Evolutionary conservation across 257 asterid species (phyloP).

Genomic region (Scutellaria minor): DNA sequence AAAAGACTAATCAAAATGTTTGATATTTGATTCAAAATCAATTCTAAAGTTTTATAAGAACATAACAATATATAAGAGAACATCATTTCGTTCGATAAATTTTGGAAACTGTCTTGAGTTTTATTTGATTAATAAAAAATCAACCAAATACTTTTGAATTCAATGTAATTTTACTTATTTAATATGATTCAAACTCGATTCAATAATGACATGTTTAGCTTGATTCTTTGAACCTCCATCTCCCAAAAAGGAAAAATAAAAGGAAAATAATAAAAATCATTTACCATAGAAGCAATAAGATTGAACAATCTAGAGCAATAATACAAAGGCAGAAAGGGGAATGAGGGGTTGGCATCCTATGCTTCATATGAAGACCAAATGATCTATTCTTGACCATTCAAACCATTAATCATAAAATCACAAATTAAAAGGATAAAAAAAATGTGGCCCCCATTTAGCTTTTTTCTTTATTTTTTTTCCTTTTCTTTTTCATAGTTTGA

Average conservation of each 20-base stretch:
- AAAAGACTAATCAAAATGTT: too few relatives aligned
- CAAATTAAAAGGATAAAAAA: not conserved
- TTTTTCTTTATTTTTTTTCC: not conserved
- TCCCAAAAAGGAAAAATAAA: too few relatives aligned
- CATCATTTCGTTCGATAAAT: too few relatives aligned
- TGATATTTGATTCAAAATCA: too few relatives aligned
- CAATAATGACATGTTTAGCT: too few relatives aligned
- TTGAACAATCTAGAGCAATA: constrained; percentile 44
- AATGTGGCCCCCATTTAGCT: constrained; percentile 44
- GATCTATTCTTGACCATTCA: constrained; percentile 86
- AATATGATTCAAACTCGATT: too few relatives aligned
- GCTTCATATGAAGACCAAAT: constrained; percentile 71
- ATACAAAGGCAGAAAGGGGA: constrained; percentile 50
- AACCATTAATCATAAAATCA: constrained; percentile 57
- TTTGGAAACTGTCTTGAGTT: too few relatives aligned
- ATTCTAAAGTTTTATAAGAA: too few relatives aligned
- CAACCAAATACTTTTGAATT: too few relatives aligned
- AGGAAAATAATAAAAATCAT: not conserved
- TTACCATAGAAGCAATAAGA: constrained; percentile 25
- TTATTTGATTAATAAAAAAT: too few relatives aligned
- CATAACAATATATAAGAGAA: too few relatives aligned
- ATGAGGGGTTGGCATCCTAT: constrained; percentile 73
- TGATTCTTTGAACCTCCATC: not conserved
- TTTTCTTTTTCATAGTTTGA: constrained; percentile 25
- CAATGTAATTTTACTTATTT: too few relatives aligned